phyloP scores from a whole-genome alignment of 805 yeast species.

The Candida ulmi region DNA sequence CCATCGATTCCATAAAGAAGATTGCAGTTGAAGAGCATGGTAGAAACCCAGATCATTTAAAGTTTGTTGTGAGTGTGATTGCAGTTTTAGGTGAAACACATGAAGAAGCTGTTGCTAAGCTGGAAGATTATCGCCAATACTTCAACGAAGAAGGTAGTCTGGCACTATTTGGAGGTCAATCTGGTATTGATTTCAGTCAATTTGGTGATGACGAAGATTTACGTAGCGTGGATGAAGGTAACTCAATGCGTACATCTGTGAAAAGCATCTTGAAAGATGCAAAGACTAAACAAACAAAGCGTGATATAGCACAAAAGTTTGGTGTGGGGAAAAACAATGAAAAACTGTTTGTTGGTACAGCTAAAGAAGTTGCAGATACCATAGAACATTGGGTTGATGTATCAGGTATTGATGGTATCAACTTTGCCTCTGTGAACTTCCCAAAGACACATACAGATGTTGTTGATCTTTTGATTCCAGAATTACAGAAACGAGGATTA shows the following conservation, averaged over 20 bases:
- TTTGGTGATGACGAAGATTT: constrained; percentile 27
- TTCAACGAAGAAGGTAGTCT: constrained; percentile 33
- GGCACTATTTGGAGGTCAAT: constrained; percentile 35
- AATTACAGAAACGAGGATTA: constrained; percentile 27
- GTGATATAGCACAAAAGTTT: constrained; percentile 19
- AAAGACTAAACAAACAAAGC: constrained; percentile 10
- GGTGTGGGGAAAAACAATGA: constrained; percentile 20
- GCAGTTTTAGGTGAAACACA: constrained; percentile 29
- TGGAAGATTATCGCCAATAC: constrained; percentile 24
- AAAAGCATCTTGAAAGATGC: constrained; percentile 23
- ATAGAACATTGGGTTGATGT: constrained; percentile 33
- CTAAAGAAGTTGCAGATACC: constrained; percentile 32
- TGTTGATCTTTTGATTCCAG: constrained; percentile 31
- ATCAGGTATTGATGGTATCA: constrained; percentile 38
- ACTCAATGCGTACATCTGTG: constrained; percentile 27
- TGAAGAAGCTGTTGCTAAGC: constrained; percentile 30
- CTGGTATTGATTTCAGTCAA: constrained; percentile 31
- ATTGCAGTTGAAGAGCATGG: constrained; percentile 25
- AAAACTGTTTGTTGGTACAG: constrained; percentile 28
- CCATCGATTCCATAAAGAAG: constrained; percentile 25
- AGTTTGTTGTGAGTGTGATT: constrained; percentile 27
- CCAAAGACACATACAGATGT: constrained; percentile 37
- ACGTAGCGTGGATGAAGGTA: constrained; percentile 15
- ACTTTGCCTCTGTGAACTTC: constrained; percentile 28
- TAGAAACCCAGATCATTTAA: constrained; percentile 29